Base-by-base conservation (phyloP, 1,284 basidiomycete species). In the Fistulinella staudtii region DNA sequence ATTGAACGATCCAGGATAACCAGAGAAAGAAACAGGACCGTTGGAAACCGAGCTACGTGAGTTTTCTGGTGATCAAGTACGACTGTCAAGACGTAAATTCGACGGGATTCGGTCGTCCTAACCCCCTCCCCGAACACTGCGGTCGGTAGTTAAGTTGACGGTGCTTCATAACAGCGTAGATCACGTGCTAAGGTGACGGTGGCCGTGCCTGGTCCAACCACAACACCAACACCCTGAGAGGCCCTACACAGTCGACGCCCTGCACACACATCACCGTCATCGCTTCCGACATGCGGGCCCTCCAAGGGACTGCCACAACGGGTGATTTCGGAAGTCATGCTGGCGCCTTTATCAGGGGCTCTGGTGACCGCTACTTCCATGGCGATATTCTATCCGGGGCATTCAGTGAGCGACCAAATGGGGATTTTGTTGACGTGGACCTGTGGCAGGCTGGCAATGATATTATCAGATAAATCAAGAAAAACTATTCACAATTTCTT, bases 341-440 rank as follows among this genome's bases (percentile, higher is more conserved):
- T n/a, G n/a, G n/a, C n/a, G n/a, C n/a, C n/a, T n/a, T n/a, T n/a
- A n/a, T n/a, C n/a, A n/a, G n/a, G n/a, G n/a, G n/a, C n/a, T n/a
- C n/a, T n/a, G n/a, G n/a, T n/a, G n/a, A n/a, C n/a, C n/a, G n/a
- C n/a, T n/a, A 33, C 7, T 20, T 33, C 28, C 28, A 29, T 29
- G 28, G 28, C n/a, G 11, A 4, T 13, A 8, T 18, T 18, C n/a
- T 30, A 14, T 10, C 72, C 0, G 79, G 79, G 1, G 67, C 67
- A 35, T 61, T 67, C 11, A 78, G 71, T 52, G 79, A 82, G 49
- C 43, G 33, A 17, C 46, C 51, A 36, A 71, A 69, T 47, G 78
- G 79, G 49, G 78, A 80, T 41, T 75, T 67, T 36, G 71, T 71
- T 3, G 77, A 80, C 47, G 56, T 78, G 20, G 75, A 68, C 2